Percentiles rank a stretch among this genome's conserved stretches.
These are phyloP conservation scores for Neurospora tetraspora DNA, from an alignment of 495 filamentous ascomycete genomes.

Conservation along the genomic window DNA sequence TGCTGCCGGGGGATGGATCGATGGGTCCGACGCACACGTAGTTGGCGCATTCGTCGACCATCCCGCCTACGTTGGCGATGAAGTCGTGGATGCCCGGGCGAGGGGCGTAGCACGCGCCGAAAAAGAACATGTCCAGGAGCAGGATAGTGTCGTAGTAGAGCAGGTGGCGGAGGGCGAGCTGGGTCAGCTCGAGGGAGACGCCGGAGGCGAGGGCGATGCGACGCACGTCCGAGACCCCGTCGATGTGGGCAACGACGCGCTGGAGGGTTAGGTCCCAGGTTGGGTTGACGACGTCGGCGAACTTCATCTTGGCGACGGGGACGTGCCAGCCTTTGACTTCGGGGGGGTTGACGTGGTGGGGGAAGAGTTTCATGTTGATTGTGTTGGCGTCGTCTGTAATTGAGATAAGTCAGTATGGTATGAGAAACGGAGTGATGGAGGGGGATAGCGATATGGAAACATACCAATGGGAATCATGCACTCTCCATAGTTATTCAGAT, in stretches of 20 bases:
- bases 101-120: slow-evolving; percentile 78
- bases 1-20: not conserved
- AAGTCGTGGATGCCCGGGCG: slow-evolving; percentile 66
- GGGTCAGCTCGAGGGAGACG: slow-evolving; percentile 71
- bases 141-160: slow-evolving; percentile 83
- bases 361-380: slow-evolving; percentile 92
- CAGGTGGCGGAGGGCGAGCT: slow-evolving; percentile 76
- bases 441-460: slow-evolving; percentile 9
- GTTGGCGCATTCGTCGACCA: slow-evolving; percentile 76
- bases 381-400: slow-evolving; percentile 76
- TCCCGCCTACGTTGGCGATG: slow-evolving; percentile 52
- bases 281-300: slow-evolving; percentile 58
- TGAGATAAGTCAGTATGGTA: not conserved
- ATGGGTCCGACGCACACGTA: slow-evolving; percentile 51
- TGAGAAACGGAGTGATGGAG: not conserved
- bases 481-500: slow-evolving; percentile 94
- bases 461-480: slow-evolving; percentile 91
- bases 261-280: slow-evolving; percentile 90
- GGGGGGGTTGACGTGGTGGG: slow-evolving; percentile 66
- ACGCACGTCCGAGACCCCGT: slow-evolving; percentile 80
- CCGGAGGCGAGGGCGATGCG: slow-evolving; percentile 76
- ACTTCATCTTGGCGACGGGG: slow-evolving; percentile 76
- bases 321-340: slow-evolving; percentile 79
- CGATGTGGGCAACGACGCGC: slow-evolving; percentile 70
- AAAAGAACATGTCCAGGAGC: slow-evolving; percentile 88